Percentiles rank a stretch among this genome's conserved stretches.
Evolutionary conservation across 1,284 basidiomycete genomes (phyloP).

Genomic region (Chondrostereum purpureum): DNA sequence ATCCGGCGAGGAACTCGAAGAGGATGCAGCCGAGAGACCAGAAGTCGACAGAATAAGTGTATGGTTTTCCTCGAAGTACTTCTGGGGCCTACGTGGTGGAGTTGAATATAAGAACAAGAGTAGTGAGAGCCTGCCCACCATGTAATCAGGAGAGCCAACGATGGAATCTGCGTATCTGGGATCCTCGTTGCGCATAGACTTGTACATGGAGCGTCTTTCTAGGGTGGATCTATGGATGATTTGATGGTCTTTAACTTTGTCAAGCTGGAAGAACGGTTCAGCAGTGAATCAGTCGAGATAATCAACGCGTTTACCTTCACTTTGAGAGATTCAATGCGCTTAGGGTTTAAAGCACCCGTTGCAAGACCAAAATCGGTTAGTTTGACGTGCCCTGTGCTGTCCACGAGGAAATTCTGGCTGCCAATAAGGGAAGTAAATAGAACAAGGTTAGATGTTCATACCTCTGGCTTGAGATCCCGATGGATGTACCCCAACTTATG

Average conservation of each 20-base stretch:
- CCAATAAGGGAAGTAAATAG: not conserved
- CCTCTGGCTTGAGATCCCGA: constrained; percentile 96
- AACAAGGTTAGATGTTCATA: constrained; percentile 23
- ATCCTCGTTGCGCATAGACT: constrained; percentile 86
- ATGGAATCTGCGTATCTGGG: constrained; percentile 96
- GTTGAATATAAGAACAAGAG: too few relatives aligned
- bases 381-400: constrained; percentile 94
- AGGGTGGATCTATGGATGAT: constrained; percentile 89
- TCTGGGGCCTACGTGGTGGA: constrained; percentile 59
- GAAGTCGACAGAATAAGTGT: constrained; percentile 94
- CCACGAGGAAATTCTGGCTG: constrained; percentile 91
- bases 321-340: constrained; percentile 91
- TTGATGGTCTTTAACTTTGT: constrained; percentile 93
- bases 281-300: too few relatives aligned
- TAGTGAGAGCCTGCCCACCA: constrained; percentile 30
- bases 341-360: constrained; percentile 93
- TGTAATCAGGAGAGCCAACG: constrained; percentile 97
- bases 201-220: constrained; percentile 93
- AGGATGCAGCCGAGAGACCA: constrained; percentile 99
- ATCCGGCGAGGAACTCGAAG: constrained; percentile 96
- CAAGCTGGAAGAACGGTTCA: constrained; percentile 51
- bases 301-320: constrained; percentile 69
- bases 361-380: constrained; percentile 98
- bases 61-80: constrained; percentile 91
- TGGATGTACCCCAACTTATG: constrained; percentile 97